Evolutionary conservation across 257 asterid genomes (phyloP).

Genomic region (Catharanthus roseus): DNA sequence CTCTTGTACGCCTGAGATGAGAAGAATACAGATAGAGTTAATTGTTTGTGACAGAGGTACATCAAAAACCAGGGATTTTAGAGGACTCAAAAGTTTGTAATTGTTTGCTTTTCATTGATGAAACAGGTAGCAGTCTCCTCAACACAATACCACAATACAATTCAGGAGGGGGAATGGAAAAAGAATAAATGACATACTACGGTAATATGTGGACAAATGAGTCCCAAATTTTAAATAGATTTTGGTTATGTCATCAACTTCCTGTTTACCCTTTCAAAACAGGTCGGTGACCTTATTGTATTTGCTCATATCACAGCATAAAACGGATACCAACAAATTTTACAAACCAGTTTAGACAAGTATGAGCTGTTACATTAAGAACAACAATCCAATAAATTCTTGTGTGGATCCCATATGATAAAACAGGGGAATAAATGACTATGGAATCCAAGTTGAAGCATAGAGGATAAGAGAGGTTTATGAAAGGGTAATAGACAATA

Average conservation of each 20-base stretch:
- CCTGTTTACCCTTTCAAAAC: too few species aligned
- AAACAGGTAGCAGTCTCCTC: neutral
- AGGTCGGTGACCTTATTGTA: too few species aligned
- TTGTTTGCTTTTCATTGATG: neutral
- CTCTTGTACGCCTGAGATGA: constrained; percentile 67
- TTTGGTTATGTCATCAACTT: neutral
- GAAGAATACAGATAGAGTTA: constrained; percentile 4
- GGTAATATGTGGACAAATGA: neutral
- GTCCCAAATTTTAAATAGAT: neutral
- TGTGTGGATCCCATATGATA: neutral
- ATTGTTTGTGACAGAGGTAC: neutral
- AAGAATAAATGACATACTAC: neutral
- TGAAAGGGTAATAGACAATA: neutral
- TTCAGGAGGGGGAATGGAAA: too few species aligned
- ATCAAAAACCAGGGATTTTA: neutral
- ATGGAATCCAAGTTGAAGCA: neutral
- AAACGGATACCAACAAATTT: neutral
- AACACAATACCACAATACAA: too few species aligned
- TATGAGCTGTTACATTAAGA: neutral
- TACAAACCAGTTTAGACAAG: neutral
- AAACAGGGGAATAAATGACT: neutral
- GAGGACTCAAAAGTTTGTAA: neutral
- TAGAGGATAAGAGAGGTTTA: neutral
- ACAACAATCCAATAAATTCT: neutral
- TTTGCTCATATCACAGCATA: neutral